A percentile compares a stretch with the other conserved stretches of the same genome.
These are phyloP conservation scores for Fusarium globosum DNA, from an alignment of 2,329 filamentous ascomycete genomes.

Conservation along the genomic window DNA sequence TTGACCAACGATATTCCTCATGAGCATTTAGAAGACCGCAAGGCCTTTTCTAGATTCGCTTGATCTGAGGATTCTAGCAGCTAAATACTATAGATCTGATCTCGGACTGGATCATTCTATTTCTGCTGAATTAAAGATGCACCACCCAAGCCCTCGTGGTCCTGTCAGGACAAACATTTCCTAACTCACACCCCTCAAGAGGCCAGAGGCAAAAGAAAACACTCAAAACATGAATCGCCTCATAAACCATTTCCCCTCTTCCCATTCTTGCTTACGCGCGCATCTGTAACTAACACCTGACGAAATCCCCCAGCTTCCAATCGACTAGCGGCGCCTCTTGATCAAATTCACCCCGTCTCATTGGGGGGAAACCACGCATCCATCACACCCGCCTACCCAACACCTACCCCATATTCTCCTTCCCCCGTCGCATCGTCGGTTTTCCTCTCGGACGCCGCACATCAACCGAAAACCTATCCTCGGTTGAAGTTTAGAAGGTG, in stretches of 20 bases:
- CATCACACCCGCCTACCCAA: background rate
- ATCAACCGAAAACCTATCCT: conserved; percentile 43
- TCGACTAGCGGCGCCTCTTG: conserved; percentile 39
- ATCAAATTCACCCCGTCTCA: conserved; percentile 45
- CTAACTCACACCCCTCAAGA: conserved; percentile 8
- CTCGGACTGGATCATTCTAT: background rate
- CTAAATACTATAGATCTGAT: background rate
- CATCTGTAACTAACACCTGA: conserved; percentile 27
- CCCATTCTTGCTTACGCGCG: conserved; percentile 11
- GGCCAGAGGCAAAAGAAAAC: conserved; percentile 5
- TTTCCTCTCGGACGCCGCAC: conserved; percentile 44
- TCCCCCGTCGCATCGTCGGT: conserved; percentile 41
- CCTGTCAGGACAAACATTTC: background rate
- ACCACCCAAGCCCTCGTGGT: background rate
- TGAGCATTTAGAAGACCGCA: background rate
- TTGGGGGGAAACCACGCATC: conserved; percentile 38
- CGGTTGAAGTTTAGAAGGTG: conserved; percentile 31
- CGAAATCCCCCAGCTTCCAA: conserved; percentile 39
- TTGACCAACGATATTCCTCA: conserved; percentile 33
- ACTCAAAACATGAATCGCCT: conserved; percentile 25
- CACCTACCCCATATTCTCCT: conserved; percentile 35
- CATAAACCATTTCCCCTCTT: conserved; percentile 26
- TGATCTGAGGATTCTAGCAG: background rate
- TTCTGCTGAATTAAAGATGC: background rate
- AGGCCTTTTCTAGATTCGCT: background rate